Evolutionary conservation across 192 early-diverging fungal species (phyloP), one percentile per base, ranked within the genome.

Genomic region (Rhizoclosmatium globosum): DNA sequence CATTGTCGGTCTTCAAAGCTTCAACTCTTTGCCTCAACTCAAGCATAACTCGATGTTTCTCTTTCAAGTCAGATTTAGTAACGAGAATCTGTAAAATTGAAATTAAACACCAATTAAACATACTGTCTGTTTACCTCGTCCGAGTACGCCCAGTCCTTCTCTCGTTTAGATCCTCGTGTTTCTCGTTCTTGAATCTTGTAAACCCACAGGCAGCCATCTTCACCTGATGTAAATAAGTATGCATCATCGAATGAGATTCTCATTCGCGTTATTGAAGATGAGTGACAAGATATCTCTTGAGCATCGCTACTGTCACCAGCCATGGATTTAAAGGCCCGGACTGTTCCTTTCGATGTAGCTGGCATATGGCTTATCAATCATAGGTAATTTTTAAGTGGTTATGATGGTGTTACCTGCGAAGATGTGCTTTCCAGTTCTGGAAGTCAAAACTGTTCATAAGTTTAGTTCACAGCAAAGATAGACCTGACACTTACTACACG

Each of bases 201-300:
- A 15, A 91, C 72, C 81, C 82, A 87, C 3, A 91, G 66, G 46
- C 81, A 82, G 2, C 88, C 89, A 72, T 91, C 89, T 56, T 84
- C 84, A 2, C 83, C 82, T n/a, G 56, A 79, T 0, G 87, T 86
- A 66, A 90, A 90, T 47, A 89, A 50, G 62, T 81, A 82, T 61
- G 82, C 72, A 44, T 90, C 89, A 77, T 90, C 87, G 61, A 77
- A 82, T 0, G 87, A 79, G 15, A 85, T 76, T 39, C 87, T 76
- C 48, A 89, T 58, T 53, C 84, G 79, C 19, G 79, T 79, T 17
- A 90, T 75, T 0, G 82, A 41, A 2, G 71, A 77, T 11, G 82
- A 66, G 76, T 88, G 88, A 47, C 66, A 81, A 17, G 68, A 57
- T 48, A 82, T 47, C 42, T 89, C 88, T 13, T 48, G 44, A 70